Conservation (phyloP, 2,329 filamentous ascomycete genomes). For the Neonectria magnoliae region DNA sequence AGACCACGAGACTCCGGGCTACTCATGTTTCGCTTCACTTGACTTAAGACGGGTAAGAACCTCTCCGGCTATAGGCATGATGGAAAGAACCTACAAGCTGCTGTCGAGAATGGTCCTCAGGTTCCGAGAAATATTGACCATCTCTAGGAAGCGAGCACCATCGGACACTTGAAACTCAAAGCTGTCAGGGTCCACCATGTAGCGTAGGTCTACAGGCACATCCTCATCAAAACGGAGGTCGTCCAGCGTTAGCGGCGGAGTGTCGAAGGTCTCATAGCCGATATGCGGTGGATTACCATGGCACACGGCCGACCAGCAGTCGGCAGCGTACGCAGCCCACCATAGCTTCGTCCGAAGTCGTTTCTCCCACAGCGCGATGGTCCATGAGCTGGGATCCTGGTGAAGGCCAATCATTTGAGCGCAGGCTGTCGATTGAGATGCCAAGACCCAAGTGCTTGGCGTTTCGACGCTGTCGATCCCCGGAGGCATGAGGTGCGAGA, state of each 20-base stretch:
- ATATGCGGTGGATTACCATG: slow-evolving; percentile 60
- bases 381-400: slow-evolving; percentile 54
- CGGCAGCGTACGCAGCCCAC: slow-evolving; percentile 56
- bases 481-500: slow-evolving; percentile 57
- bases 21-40: slow-evolving; percentile 40
- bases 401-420: slow-evolving; percentile 59
- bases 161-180: slow-evolving; percentile 46
- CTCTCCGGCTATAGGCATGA: neutral
- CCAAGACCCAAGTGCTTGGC: slow-evolving; percentile 55
- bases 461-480: slow-evolving; percentile 58
- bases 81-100: slow-evolving; percentile 44
- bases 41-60: slow-evolving; percentile 25
- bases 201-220: slow-evolving; percentile 46
- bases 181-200: slow-evolving; percentile 49
- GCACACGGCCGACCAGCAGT: slow-evolving; percentile 57
- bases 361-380: slow-evolving; percentile 55
- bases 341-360: slow-evolving; percentile 55
- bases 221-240: slow-evolving; percentile 56
- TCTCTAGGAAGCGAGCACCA: slow-evolving; percentile 52
- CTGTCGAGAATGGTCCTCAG: slow-evolving; percentile 48
- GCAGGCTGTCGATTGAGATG: slow-evolving; percentile 54
- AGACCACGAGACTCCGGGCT: slow-evolving; percentile 30
- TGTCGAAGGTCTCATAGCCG: slow-evolving; percentile 52
- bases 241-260: slow-evolving; percentile 50
- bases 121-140: slow-evolving; percentile 45